Conservation (phyloP, 495 filamentous ascomycete species). For the Xylaria scruposa region DNA sequence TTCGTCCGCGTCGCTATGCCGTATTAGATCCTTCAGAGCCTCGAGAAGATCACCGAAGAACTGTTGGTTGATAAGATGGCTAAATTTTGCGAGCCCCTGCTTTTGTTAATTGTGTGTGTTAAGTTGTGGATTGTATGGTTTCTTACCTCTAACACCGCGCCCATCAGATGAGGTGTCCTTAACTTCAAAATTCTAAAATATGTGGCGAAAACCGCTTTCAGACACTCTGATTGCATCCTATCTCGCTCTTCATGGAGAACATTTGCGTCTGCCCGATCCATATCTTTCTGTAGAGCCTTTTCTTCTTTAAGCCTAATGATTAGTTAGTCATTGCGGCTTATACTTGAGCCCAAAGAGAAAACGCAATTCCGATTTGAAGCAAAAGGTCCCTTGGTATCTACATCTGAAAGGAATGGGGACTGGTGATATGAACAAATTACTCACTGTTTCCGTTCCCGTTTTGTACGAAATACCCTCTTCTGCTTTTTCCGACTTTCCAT, state of each 20-base stretch:
- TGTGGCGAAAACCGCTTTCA: constrained; percentile 92
- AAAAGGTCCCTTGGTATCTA: not conserved
- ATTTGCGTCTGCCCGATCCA: constrained; percentile 87
- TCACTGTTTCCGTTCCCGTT: constrained; percentile 54
- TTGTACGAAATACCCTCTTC: constrained; percentile 65
- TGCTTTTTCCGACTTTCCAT: constrained; percentile 64
- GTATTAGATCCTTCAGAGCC: constrained; percentile 88
- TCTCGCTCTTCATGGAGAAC: constrained; percentile 93
- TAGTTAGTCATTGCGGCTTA: constrained; percentile 3
- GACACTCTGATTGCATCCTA: constrained; percentile 87
- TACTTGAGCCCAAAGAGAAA: not conserved
- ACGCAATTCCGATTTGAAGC: not conserved
- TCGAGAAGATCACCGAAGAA: constrained; percentile 97
- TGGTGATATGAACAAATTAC: constrained; percentile 1
- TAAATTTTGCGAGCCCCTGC: constrained; percentile 87
- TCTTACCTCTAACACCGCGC: constrained; percentile 65
- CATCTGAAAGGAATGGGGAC: constrained; percentile 56
- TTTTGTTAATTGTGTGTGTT: constrained; percentile 3
- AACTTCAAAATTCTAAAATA: constrained; percentile 95
- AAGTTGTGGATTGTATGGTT: not conserved
- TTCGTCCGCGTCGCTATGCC: constrained; percentile 59
- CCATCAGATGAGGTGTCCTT: constrained; percentile 81
- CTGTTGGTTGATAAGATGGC: constrained; percentile 95
- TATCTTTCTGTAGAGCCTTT: constrained; percentile 88
- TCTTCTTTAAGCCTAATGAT: constrained; percentile 69